A percentile compares a stretch with the other conserved stretches of the same genome.
Evolutionary conservation across 306 rosid species (phyloP).

Genomic region (Dalbergia cochinchinensis): DNA sequence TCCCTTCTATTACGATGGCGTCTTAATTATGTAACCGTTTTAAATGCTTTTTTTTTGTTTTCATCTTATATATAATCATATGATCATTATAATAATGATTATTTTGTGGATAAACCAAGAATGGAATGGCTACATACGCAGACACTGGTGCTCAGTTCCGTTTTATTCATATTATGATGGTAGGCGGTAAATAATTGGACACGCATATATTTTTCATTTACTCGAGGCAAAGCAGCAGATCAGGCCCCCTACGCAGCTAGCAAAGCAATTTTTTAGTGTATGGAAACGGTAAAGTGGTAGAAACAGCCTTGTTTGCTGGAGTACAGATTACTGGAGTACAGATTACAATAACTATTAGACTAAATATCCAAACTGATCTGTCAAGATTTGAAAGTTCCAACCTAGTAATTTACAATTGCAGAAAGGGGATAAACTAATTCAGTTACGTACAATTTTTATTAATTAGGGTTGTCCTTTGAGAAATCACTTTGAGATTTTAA

Average conservation of each 20-base stretch:
- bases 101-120: slow-evolving; percentile 56
- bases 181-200: slow-evolving; percentile 43
- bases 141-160: slow-evolving; percentile 56
- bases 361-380: too few relatives aligned
- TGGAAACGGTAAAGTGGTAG: neutral
- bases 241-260: slow-evolving; percentile 36
- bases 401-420: too few relatives aligned
- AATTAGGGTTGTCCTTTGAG: too few relatives aligned
- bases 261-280: slow-evolving; percentile 29
- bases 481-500: too few relatives aligned
- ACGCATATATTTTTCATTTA: slow-evolving; percentile 5
- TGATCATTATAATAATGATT: slow-evolving; percentile 36
- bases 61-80: slow-evolving; percentile 30
- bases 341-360: slow-evolving; percentile 37
- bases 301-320: slow-evolving; percentile 34
- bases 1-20: slow-evolving; percentile 41
- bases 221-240: slow-evolving; percentile 44
- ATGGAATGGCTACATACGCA: slow-evolving; percentile 54
- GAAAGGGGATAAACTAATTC: too few relatives aligned
- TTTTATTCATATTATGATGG: slow-evolving; percentile 48
- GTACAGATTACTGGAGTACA: neutral
- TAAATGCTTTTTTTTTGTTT: slow-evolving; percentile 27
- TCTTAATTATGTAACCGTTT: slow-evolving; percentile 29
- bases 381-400: too few relatives aligned
- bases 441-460: too few relatives aligned